phyloP scores from a whole-genome alignment of 441 rosid genomes.

The Bocquillonia castaneifolia region DNA sequence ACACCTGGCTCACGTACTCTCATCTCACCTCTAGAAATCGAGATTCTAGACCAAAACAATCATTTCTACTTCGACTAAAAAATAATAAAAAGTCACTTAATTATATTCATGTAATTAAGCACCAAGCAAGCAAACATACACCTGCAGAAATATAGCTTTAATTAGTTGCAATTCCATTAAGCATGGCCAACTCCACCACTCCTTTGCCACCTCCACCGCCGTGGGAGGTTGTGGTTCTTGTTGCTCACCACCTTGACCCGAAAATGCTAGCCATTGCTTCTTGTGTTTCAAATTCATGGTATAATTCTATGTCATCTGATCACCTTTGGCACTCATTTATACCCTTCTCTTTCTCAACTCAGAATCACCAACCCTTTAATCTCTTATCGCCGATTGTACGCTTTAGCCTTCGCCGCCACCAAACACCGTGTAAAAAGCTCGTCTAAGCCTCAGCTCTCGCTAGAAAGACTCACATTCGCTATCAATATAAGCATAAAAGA shows the following conservation, averaged over 20 bases:
- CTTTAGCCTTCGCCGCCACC: constrained; percentile 28
- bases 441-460: constrained; percentile 30
- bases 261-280: constrained; percentile 40
- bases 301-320: constrained; percentile 39
- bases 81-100: too few relatives aligned
- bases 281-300: constrained; percentile 46
- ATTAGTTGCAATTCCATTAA: too few relatives aligned
- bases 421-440: constrained; percentile 30
- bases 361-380: constrained; percentile 24
- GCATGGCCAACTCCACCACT: not conserved
- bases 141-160: too few relatives aligned
- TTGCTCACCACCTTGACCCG: constrained; percentile 40
- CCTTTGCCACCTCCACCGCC: constrained; percentile 16
- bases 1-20: too few relatives aligned
- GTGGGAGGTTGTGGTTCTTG: constrained; percentile 38
- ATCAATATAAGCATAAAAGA: constrained; percentile 22
- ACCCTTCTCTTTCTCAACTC: constrained; percentile 36
- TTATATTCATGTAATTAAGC: too few relatives aligned
- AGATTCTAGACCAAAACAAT: too few relatives aligned
- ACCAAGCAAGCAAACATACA: too few relatives aligned
- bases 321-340: constrained; percentile 38
- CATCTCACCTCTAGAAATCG: too few relatives aligned
- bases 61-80: too few relatives aligned
- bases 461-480: constrained; percentile 32
- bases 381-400: constrained; percentile 35